Evolutionary conservation across 345 rosid genomes (phyloP).

Genomic region (Physaria fendleri): DNA sequence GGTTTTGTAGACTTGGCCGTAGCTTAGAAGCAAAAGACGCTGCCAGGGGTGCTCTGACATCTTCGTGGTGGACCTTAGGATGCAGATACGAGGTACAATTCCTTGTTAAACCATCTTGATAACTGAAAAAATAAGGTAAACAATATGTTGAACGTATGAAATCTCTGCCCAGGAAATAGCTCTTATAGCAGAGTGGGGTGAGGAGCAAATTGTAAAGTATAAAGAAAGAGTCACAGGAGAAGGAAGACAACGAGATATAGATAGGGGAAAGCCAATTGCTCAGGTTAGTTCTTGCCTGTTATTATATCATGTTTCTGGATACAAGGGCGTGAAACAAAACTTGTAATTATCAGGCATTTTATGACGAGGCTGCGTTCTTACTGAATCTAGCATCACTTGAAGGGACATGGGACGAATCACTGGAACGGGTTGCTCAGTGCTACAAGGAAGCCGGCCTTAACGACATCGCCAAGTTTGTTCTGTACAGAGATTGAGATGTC

Average conservation of each 20-base stretch:
- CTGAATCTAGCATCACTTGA: conserved; percentile 79
- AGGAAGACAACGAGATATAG: conserved; percentile 59
- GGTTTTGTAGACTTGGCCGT: conserved; percentile 55
- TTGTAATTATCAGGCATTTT: conserved; percentile 41
- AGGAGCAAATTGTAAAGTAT: conserved; percentile 65
- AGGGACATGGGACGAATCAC: conserved; percentile 66
- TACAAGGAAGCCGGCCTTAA: conserved; percentile 66
- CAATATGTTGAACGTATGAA: conserved; percentile 1
- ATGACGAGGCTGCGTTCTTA: conserved; percentile 71
- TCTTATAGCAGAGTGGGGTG: conserved; percentile 66
- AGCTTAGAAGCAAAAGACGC: conserved; percentile 76
- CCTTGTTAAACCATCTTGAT: not conserved
- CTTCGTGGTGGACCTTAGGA: conserved; percentile 97
- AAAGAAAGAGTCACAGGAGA: conserved; percentile 63
- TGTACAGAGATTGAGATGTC: conserved; percentile 43
- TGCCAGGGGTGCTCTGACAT: conserved; percentile 83
- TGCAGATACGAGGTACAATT: conserved; percentile 55
- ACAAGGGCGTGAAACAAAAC: conserved; percentile 3
- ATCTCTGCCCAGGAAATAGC: conserved; percentile 48
- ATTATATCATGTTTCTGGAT: conserved; percentile 1
- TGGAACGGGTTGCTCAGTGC: conserved; percentile 55
- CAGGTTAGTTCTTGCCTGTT: conserved; percentile 40
- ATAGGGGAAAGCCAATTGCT: conserved; percentile 62
- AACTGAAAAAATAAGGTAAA: not conserved
- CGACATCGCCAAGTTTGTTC: conserved; percentile 52